Base-by-base conservation (phyloP, 2,329 filamentous ascomycete genomes). In the Paraconiothyrium sp. region DNA sequence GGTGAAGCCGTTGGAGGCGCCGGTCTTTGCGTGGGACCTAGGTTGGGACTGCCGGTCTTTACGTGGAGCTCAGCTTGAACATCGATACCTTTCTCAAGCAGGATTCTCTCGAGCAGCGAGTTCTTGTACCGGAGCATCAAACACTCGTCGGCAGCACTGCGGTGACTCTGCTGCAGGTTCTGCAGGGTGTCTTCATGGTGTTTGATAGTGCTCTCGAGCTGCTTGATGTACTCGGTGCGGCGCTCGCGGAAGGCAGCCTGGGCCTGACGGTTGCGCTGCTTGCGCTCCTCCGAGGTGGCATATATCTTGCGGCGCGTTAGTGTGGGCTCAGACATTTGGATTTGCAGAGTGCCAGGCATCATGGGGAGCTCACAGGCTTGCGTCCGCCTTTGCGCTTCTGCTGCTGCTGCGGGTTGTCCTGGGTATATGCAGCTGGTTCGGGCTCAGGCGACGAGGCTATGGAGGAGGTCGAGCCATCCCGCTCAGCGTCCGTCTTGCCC, bases 71-170 rank as follows among this genome's bases (percentile, higher is more conserved):
- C 95, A 66, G 94, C 92, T 82, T 98, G 93, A 52, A 99, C 95
- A 84, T 99, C 94, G 80, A 98, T 81, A 95, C 93, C 94, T 86
- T 98, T 98, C 82, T 99, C 95, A 41, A 99, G 86, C 57, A 99
- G 86, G 74, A 99, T 97, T 61, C 95, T 89, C 82, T 99, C 95
- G 39, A 99, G 86, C 52, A 98, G 84, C 44, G 95, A 98, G 79
- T 98, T 99, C 84, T 98, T 98, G 81, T 98, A 99, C 61, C 95
- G 91, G 72, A 99, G 85, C 95, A 99, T 98, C 75, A 98, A 82
- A 78, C 95, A 98, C 81, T 98, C 95, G 79, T 98, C 95, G 60
- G 94, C 93, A 60, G 95, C 95, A 74, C 89, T 94, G 72, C 95
- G 92, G 77, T 98, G 95, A 68, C 93, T 96, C 74, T 94, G 92